A percentile compares a stretch with the other conserved stretches of the same genome.
These are phyloP conservation scores for Ophiostoma fasciatum DNA, from an alignment of 2,329 filamentous ascomycete species.

Conservation along the genomic window DNA sequence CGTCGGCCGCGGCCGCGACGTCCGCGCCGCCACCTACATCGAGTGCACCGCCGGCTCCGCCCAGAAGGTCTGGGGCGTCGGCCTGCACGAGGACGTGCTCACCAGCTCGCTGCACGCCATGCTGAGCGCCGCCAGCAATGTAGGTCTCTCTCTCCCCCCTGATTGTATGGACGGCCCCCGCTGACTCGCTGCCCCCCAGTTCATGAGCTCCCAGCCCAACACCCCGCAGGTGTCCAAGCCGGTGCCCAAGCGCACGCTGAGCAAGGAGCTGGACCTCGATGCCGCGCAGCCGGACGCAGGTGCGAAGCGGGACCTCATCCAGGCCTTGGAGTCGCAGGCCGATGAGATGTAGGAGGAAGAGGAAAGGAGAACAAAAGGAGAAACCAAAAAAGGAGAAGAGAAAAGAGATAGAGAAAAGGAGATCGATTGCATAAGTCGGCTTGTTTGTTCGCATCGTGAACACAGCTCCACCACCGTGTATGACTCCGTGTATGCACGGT, in stretches of 20 bases:
- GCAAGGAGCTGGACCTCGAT: constrained; percentile 22
- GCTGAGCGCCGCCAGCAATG: constrained; percentile 71
- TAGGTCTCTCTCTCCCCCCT: constrained; percentile 33
- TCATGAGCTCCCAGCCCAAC: constrained; percentile 53
- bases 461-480: no score
- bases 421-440: no score
- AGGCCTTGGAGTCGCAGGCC: constrained; percentile 22
- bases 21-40: constrained; percentile 92
- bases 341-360: constrained; percentile 14
- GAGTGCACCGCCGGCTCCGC: constrained; percentile 61
- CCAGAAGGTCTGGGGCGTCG: constrained; percentile 76
- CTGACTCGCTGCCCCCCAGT: constrained; percentile 31
- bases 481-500: no score
- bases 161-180: neutral
- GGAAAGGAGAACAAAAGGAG: neutral
- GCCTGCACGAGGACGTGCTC: constrained; percentile 83
- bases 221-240: constrained; percentile 48
- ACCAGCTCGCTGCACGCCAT: constrained; percentile 79
- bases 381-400: neutral
- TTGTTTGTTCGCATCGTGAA: no score
- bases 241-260: constrained; percentile 34
- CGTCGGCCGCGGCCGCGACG: constrained; percentile 64
- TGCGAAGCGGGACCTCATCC: constrained; percentile 15
- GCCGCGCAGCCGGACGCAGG: constrained; percentile 11
- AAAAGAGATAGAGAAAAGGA: neutral